Evolutionary conservation across 139 green algal genomes (phyloP).

Genomic region (Nannochloris sp.): DNA sequence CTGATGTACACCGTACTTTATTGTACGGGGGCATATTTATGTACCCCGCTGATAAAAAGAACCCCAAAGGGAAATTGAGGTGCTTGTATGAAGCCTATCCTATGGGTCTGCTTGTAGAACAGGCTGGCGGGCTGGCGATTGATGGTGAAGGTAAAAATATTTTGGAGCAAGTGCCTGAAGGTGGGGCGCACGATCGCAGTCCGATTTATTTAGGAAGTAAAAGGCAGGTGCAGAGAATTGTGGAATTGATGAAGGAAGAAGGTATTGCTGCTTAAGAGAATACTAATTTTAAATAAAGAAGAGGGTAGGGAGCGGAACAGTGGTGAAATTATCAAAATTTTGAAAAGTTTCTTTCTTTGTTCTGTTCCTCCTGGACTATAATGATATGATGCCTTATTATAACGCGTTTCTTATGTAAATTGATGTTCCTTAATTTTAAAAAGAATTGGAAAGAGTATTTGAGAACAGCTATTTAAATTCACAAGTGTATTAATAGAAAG

Average conservation of each 20-base stretch:
- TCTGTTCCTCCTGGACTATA: too few relatives aligned
- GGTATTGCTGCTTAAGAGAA: not conserved
- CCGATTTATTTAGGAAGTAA: slow-evolving; percentile 52
- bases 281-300: not conserved
- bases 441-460: not conserved
- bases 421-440: too few relatives aligned
- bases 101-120: slow-evolving; percentile 58
- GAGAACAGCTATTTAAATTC: not conserved
- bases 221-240: slow-evolving; percentile 37
- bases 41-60: slow-evolving; percentile 68
- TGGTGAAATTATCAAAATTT: not conserved
- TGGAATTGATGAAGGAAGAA: slow-evolving; percentile 9
- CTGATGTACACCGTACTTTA: slow-evolving; percentile 68
- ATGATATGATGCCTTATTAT: too few relatives aligned
- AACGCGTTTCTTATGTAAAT: too few relatives aligned
- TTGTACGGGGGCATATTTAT: slow-evolving; percentile 71
- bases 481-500: too few relatives aligned
- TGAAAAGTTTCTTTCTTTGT: too few relatives aligned
- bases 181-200: slow-evolving; percentile 38
- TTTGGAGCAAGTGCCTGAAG: slow-evolving; percentile 38
- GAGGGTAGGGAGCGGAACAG: not conserved
- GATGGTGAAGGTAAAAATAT: slow-evolving; percentile 23
- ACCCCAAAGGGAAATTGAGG: slow-evolving; percentile 56
- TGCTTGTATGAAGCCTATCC: slow-evolving; percentile 71
- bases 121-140: slow-evolving; percentile 41